Evolutionary conservation across 192 early-diverging fungal genomes (phyloP).

Genomic region (Coemansia guatemalensis): DNA sequence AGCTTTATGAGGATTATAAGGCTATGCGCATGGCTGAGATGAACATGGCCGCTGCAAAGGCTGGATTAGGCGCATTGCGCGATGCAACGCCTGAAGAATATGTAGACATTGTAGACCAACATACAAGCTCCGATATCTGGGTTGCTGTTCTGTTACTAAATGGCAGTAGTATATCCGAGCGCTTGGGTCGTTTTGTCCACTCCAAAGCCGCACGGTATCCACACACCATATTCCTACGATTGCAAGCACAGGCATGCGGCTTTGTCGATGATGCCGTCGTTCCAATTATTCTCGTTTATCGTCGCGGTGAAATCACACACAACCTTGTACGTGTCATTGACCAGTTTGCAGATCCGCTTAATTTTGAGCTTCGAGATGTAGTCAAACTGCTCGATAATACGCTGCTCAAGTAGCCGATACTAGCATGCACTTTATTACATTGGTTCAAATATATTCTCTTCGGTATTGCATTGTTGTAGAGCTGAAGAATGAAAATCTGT

Average conservation of each 20-base stretch:
- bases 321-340: constrained; percentile 48
- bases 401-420: constrained; percentile 9
- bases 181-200: constrained; percentile 20
- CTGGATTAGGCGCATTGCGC: constrained; percentile 12
- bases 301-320: constrained; percentile 30
- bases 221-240: constrained; percentile 30
- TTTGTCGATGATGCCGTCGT: constrained; percentile 31
- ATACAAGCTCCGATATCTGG: constrained; percentile 8
- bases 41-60: constrained; percentile 7
- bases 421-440: too few species aligned
- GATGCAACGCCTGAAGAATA: constrained; percentile 38
- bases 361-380: constrained; percentile 32
- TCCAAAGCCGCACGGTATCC: constrained; percentile 6
- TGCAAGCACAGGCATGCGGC: constrained; percentile 38
- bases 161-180: constrained; percentile 8
- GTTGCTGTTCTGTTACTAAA: constrained; percentile 21
- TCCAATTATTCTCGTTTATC: constrained; percentile 41
- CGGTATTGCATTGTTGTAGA: too few species aligned
- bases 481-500: too few species aligned
- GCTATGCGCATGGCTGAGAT: constrained; percentile 25
- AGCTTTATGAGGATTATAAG: constrained; percentile 35
- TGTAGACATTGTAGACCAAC: constrained; percentile 42
- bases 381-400: constrained; percentile 12
- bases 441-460: too few species aligned
- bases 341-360: constrained; percentile 12